Base-by-base conservation (phyloP, 352 stramenopile genomes). In the Pythium vanterpoolii region DNA sequence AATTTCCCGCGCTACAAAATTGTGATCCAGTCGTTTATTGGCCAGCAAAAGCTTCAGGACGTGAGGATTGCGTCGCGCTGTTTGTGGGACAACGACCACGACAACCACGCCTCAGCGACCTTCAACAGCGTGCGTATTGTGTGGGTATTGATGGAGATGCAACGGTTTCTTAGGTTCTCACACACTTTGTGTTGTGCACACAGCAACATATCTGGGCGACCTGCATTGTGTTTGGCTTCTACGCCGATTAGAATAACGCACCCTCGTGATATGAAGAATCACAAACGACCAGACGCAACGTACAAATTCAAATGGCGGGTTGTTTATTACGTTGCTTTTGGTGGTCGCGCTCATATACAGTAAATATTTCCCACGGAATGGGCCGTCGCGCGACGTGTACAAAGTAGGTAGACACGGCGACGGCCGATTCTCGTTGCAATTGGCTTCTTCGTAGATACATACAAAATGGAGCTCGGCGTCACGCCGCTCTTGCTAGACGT, bases 1-100 rank as follows among this genome's bases (percentile, higher is more conserved):
- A 68, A 70, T 45, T 86, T 96, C 36, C 86, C 87, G 19, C 83
- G 95, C 24, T 98, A 98, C 70, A 98, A 98, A 60, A 73, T 98
- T 42, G 73, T 98, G 26, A 92, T 98, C 28, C 94, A 98, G 71
- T 89, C 94, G 23, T 98, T 96, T 38, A 87, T 98, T 55, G 95
- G 95, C 18, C 79, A 98, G 72, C 89, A 95, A 67, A 90, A 87
- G 60, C 79, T 98, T 56, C 94, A 98, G 64, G 94, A 97, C 42
- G 86, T 98, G 30, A 79, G 79, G 31, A 96, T 98, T 64, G 89
- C 92, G 3, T 98, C 89, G 54, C 76, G 93, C 31, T 98, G 94
- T 49, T 76, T 98, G 7, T 98, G 94, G 93, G 89, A 98, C 71
- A 96, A 89, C 30, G 72, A 92, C 47, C 83, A 89, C 52, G 94